These are phyloP conservation scores for Xerophyta viscosa DNA, from an alignment of 106 monocot genomes.

Conservation along the genomic window DNA sequence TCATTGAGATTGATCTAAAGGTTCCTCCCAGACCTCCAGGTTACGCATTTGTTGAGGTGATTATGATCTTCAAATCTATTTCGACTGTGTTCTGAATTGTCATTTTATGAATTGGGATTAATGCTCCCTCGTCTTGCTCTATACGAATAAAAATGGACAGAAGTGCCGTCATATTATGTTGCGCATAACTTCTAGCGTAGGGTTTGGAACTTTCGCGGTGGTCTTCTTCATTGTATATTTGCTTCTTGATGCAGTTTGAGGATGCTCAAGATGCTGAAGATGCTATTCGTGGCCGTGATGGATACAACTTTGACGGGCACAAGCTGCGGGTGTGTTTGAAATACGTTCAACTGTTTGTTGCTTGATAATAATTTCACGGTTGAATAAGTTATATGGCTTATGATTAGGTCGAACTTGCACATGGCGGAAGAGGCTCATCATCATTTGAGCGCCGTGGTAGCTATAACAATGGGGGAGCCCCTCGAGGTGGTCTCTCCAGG, in stretches of 20 bases:
- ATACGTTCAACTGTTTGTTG: background rate
- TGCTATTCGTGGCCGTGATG: conserved; percentile 17
- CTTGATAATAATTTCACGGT: background rate
- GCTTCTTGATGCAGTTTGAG: conserved; percentile 6
- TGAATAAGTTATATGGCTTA: too few species aligned
- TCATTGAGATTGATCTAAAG: conserved; percentile 87
- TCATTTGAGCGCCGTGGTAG: conserved; percentile 25
- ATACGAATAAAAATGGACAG: too few species aligned
- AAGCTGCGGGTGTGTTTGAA: conserved; percentile 5
- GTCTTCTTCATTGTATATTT: too few species aligned
- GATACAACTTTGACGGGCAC: conserved; percentile 13
- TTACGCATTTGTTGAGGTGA: conserved; percentile 95
- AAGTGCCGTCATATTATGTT: too few species aligned
- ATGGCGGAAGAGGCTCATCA: conserved; percentile 38
- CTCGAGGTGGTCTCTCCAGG: conserved; percentile 22
- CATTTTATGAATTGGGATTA: too few species aligned
- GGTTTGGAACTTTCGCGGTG: too few species aligned
- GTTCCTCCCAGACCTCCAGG: conserved; percentile 95
- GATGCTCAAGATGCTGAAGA: conserved; percentile 12
- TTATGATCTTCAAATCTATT: background rate
- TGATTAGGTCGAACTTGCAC: too few species aligned
- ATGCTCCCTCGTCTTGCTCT: too few species aligned
- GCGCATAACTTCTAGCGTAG: too few species aligned
- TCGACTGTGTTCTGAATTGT: background rate
- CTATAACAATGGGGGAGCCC: too few species aligned